Evolutionary conservation across 2,329 filamentous ascomycete species (phyloP), one percentile per base, ranked within the genome.

Genomic region (Xylaria sp.): DNA sequence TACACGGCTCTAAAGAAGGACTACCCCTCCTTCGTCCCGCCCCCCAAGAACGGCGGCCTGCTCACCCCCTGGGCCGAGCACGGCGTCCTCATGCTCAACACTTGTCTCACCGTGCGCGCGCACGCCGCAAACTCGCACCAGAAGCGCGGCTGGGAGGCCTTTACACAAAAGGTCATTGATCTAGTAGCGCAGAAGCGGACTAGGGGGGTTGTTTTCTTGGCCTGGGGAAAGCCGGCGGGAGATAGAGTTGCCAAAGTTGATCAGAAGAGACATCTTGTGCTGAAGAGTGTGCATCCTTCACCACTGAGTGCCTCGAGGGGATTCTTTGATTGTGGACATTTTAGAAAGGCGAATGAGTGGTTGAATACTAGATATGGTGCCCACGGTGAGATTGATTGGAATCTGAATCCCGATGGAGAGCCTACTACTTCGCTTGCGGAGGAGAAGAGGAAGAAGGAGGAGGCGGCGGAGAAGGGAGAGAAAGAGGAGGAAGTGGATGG

Each of bases 21-120:
- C 81, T 98, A 97, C 78, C 94, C 95, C 0, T 80, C 84, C 50
- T 97, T 97, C 80, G 81, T 84, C 56, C 81, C 88, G 3, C 96
- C 95, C 0, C 88, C 93, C 1, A 91, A 93, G 68, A 91, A 90
- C 43, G 90, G 90, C 48, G 96, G 96, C 12, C 87, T 97, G 0
- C 86, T 99, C 23, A 97, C 91, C 0, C 93, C 94, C 0, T 99
- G 96, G 96, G 95, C 96, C 0, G 92, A 97, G 73, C 91, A 92
- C 59, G 96, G 96, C 57, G 94, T 99, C 5, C 86, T 99, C 48
- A 86, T 99, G 82, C 87, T 99, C 72, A 99, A 99, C 79, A 97
- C 96, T 0, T 97, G 94, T 79, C 84, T 99, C 63, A 99, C 96
- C 0, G 96, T 99, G 20, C 92, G 93, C 28, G 93, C 93, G 0